Evolutionary conservation across 2,329 filamentous ascomycete genomes (phyloP).

Genomic region (Fusarium sp.): DNA sequence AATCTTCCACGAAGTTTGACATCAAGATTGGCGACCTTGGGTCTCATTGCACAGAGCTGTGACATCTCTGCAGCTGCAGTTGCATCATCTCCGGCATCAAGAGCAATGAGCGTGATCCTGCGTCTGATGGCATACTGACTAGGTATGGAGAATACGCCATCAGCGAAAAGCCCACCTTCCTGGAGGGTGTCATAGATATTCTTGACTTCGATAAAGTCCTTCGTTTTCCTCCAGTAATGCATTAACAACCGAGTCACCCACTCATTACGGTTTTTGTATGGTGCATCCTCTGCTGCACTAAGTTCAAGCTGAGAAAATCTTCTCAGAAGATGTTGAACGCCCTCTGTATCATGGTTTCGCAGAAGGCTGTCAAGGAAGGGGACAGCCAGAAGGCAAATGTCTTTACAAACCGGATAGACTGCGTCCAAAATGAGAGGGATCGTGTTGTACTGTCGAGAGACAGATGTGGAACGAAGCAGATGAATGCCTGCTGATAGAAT

Average conservation of each 20-base stretch:
- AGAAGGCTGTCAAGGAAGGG: constrained; percentile 45
- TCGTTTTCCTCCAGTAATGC: constrained; percentile 49
- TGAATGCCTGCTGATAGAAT: constrained; percentile 40
- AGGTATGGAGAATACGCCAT: constrained; percentile 29
- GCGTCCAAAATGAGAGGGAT: constrained; percentile 42
- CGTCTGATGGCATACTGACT: constrained; percentile 52
- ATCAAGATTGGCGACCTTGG: constrained; percentile 42
- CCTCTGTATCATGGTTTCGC: constrained; percentile 31
- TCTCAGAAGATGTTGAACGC: constrained; percentile 31
- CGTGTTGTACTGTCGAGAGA: constrained; percentile 36
- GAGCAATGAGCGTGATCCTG: constrained; percentile 48
- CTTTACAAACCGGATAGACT: constrained; percentile 43
- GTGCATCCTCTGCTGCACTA: constrained; percentile 3
- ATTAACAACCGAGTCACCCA: constrained; percentile 47
- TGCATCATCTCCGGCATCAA: constrained; percentile 50
- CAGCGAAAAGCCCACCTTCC: constrained; percentile 49
- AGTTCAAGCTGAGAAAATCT: constrained; percentile 28
- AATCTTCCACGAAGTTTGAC: constrained; percentile 50
- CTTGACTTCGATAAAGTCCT: constrained; percentile 44
- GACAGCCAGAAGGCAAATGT: constrained; percentile 45
- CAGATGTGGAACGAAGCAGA: constrained; percentile 46
- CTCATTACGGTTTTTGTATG: constrained; percentile 26
- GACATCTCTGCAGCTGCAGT: constrained; percentile 49
- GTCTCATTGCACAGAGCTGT: constrained; percentile 41
- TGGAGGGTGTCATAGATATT: constrained; percentile 50